Base-by-base conservation (phyloP, 106 monocot species). In the Dactylorhiza incarnata region DNA sequence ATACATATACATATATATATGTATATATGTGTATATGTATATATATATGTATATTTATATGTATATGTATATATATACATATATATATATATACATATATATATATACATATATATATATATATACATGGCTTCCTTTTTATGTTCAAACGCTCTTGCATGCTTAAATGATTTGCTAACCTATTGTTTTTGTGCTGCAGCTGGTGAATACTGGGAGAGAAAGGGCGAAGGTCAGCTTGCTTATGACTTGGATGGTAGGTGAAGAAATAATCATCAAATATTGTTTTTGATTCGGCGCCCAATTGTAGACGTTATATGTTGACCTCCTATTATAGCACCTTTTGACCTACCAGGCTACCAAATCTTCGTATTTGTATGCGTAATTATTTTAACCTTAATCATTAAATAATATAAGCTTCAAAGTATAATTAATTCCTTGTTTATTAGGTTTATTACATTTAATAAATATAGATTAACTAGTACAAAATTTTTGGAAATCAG, bases 141-240 rank as follows among this genome's bases (percentile, higher is more conserved):
- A 10, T 63, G 65, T 29, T 20, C 58, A 23, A 54, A 54, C 54
- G 0, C 58, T 4, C 12, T 65, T 65, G 9, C 12, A 26, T 25
- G 9, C 65, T 65, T 65, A 14, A 7, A 22, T 72, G 72, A 49
- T 72, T 72, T 48, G 12, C 23, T 72, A 72, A 72, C 48, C 6
- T 72, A 13, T 22, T 19, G 16, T 48, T 68, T 67, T 46, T 76
- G 22, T 25, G 70, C 73, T 85, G 74, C 76, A 99, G 97, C 68
- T 99, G 61, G 97, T 99, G 77, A 99, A 99, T 78, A 99, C 94
- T 79, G 97, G 97, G 14, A 87, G 78, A 78, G 97, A 99, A 77
- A 89, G 97, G 77, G 97, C 94, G 74, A 99, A 99, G 86, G 97
- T 99, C 74, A 99, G 97, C 86, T 81, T 99, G 79, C 84, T 94